Evolutionary conservation across 169 alveolate species (phyloP).

Genomic region (Cryptosporidium viatorum): DNA sequence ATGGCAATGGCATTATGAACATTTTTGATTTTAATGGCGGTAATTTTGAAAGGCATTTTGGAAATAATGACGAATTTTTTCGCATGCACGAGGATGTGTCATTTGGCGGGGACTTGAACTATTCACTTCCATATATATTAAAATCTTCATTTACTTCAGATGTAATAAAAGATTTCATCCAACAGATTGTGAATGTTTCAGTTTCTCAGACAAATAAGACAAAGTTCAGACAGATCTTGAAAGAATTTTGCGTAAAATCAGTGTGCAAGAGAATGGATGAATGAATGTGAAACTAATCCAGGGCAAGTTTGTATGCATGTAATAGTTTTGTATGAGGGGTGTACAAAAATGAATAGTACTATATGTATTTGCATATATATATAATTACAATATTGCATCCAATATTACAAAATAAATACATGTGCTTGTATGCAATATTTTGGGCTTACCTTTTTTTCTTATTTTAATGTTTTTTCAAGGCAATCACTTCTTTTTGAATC

Average conservation of each 20-base stretch:
- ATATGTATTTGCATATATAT: too few relatives aligned
- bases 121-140: neutral
- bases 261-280: conserved; percentile 19
- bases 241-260: conserved; percentile 61
- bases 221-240: conserved; percentile 56
- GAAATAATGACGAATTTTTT: neutral
- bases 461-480: neutral
- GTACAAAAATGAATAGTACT: too few relatives aligned
- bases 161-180: conserved; percentile 35
- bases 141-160: conserved; percentile 25
- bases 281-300: neutral
- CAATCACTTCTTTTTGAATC: neutral
- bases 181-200: conserved; percentile 23
- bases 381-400: neutral
- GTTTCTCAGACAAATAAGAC: conserved; percentile 61
- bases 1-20: too few relatives aligned
- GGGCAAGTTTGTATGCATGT: neutral
- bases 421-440: neutral
- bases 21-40: neutral
- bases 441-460: too few relatives aligned
- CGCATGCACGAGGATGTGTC: neutral
- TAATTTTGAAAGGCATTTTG: neutral
- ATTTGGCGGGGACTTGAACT: neutral
- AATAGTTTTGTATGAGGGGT: neutral
- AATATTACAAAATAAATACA: neutral